Conservation (phyloP, 108 stramenopile genomes). For the Parietichytrium sp. region DNA sequence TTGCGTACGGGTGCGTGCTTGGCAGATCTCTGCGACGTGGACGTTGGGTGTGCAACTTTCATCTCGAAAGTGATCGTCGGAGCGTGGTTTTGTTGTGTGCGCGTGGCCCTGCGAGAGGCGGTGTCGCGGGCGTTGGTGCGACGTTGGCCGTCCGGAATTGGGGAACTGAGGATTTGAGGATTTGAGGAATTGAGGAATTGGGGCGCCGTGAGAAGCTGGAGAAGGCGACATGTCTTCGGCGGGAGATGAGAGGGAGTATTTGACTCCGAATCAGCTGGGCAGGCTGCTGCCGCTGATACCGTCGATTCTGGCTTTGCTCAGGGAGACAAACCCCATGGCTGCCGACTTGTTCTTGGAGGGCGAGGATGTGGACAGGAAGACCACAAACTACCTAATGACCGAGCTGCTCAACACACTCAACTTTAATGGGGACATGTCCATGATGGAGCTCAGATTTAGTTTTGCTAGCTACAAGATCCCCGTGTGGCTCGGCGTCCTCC, state of each 20-base stretch:
- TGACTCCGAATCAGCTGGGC: not conserved
- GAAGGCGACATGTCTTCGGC: too few species aligned
- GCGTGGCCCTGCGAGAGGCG: too few species aligned
- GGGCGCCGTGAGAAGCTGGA: too few species aligned
- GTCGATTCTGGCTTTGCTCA: not conserved
- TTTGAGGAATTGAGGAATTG: too few species aligned
- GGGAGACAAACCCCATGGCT: slow-evolving; percentile 14
- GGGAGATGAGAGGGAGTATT: not conserved
- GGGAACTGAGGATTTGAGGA: too few species aligned
- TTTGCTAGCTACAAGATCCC: not conserved
- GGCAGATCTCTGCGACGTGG: too few species aligned
- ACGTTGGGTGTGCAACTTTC: too few species aligned
- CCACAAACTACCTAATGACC: not conserved
- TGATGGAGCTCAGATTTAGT: not conserved
- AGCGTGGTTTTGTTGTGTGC: too few species aligned
- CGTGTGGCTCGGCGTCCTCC: not conserved
- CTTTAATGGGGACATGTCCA: not conserved
- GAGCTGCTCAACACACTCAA: not conserved
- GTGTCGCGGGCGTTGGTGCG: too few species aligned
- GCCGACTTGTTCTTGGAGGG: slow-evolving; percentile 7
- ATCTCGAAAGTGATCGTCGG: too few species aligned
- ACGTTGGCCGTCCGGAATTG: too few species aligned
- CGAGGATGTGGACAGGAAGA: not conserved
- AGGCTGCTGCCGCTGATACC: slow-evolving; percentile 18
- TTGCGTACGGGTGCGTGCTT: too few species aligned